These are phyloP conservation scores for Amanita fuliginea DNA, from an alignment of 768 basidiomycete genomes.

Conservation along the genomic window DNA sequence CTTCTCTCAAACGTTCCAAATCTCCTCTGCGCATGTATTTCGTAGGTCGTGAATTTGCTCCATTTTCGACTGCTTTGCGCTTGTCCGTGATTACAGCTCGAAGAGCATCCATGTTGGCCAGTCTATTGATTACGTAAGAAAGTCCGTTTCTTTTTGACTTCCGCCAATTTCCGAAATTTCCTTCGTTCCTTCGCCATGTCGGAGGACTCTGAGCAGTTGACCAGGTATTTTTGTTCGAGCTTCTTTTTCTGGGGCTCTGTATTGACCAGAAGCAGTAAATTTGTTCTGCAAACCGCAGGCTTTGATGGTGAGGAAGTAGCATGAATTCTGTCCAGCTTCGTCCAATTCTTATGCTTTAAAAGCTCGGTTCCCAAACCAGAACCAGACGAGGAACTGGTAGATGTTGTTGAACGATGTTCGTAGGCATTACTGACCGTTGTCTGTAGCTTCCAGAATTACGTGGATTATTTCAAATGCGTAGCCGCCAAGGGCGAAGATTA, in stretches of 20 bases:
- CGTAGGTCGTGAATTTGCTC: conserved; percentile 32
- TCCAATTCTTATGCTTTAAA: conserved; percentile 7
- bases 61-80: conserved; percentile 60
- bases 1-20: conserved; percentile 60
- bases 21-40: conserved; percentile 93
- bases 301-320: conserved; percentile 64
- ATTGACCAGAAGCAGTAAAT: conserved; percentile 46
- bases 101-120: conserved; percentile 68
- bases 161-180: conserved; percentile 30
- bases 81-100: conserved; percentile 84
- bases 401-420: conserved; percentile 11
- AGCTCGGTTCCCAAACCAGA: conserved; percentile 86
- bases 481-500: conserved; percentile 96
- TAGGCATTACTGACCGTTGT: not conserved
- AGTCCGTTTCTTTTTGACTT: conserved; percentile 11
- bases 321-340: not conserved
- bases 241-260: not conserved
- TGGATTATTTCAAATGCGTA: conserved; percentile 97
- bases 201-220: conserved; percentile 34
- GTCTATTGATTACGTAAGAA: conserved; percentile 10
- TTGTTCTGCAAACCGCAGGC: conserved; percentile 85
- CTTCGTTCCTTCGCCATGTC: conserved; percentile 37
- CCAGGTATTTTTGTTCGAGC: conserved; percentile 31
- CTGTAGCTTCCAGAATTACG: conserved; percentile 85
- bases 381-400: conserved; percentile 96